Evolutionary conservation across 2,329 filamentous ascomycete genomes (phyloP).

Genomic region (Exophiala calicioides): DNA sequence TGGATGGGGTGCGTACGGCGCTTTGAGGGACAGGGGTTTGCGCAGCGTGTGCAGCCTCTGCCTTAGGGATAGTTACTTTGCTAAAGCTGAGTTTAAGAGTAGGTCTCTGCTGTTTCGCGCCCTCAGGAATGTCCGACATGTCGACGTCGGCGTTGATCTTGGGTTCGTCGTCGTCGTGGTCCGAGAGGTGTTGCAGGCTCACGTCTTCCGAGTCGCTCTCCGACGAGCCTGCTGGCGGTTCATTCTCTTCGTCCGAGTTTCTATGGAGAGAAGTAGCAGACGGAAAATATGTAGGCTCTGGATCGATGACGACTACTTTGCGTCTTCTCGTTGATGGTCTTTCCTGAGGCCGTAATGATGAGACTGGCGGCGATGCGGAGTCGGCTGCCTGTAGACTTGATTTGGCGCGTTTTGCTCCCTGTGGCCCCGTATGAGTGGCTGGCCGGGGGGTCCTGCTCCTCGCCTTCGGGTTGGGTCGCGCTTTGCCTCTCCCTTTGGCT

Average conservation of each 20-base stretch:
- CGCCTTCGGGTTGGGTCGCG: neutral
- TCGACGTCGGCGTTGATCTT: slow-evolving; percentile 3
- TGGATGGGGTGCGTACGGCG: slow-evolving; percentile 26
- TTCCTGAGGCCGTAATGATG: slow-evolving; percentile 1
- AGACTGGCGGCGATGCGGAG: slow-evolving; percentile 1
- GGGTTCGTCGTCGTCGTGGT: neutral
- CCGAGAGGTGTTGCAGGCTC: neutral
- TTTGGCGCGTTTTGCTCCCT: slow-evolving; percentile 18
- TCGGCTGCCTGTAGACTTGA: slow-evolving; percentile 6
- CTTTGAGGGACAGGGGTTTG: slow-evolving; percentile 24
- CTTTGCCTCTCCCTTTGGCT: no score
- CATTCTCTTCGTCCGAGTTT: slow-evolving; percentile 20
- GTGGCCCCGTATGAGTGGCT: no score
- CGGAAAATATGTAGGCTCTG: slow-evolving; percentile 8
- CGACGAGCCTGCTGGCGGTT: slow-evolving; percentile 5
- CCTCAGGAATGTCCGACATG: slow-evolving; percentile 16
- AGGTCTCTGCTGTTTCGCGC: no score
- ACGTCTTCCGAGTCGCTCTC: neutral
- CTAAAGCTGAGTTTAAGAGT: slow-evolving; percentile 34
- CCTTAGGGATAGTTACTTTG: slow-evolving; percentile 19
- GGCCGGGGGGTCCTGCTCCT: no score
- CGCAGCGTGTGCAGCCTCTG: slow-evolving; percentile 15
- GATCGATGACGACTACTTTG: slow-evolving; percentile 10
- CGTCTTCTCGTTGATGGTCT: neutral
- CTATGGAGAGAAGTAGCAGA: slow-evolving; percentile 1